Evolutionary conservation across 352 stramenopile species (phyloP), one percentile per base, ranked within the genome.

Genomic region (Phytophthora fragariae): DNA sequence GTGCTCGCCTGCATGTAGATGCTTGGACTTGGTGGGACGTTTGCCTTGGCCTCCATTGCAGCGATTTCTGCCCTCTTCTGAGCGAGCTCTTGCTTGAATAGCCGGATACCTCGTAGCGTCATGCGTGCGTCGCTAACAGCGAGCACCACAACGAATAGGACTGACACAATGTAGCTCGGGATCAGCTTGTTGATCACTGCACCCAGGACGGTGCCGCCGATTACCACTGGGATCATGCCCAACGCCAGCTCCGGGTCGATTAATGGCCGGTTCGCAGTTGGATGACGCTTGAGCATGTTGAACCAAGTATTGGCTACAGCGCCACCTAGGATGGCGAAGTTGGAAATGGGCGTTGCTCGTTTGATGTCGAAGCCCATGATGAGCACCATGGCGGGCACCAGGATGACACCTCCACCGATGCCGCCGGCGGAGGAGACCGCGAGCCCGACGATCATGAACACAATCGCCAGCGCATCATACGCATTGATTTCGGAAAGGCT

Each of bases 351-450:
- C 46, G 80, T 90, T 21, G 80, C 82, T 57, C 76, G 79, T 72
- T 90, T 88, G 69, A 88, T 83, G 57, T 88, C 73, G 52, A 88
- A 89, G 68, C 76, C 69, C 82, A 89, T 85, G 58, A 85, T 69
- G 35, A 87, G 62, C 65, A 87, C 79, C 66, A 89, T 79, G 35
- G 82, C 68, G 27, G 82, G 82, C 17, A 88, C 72, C 65, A 86
- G 70, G 76, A 88, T 83, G 11, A 79, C 66, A 0, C 71, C 79
- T 24, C 81, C 82, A 39, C 82, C 82, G n/a, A 89, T 65, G 21
- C 82, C 82, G 0, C 82, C 82, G 0, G 82, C 78, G 0, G 82
- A 77, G 9, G 82, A 77, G 3, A 83, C 53, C 3, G 78, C 79
- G 15, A 89, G 68, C 0, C 77, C 82, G 4, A 81, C 12, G 10